phyloP scores from a whole-genome alignment of 257 asterid species.

The Solanum ossicruentum region DNA sequence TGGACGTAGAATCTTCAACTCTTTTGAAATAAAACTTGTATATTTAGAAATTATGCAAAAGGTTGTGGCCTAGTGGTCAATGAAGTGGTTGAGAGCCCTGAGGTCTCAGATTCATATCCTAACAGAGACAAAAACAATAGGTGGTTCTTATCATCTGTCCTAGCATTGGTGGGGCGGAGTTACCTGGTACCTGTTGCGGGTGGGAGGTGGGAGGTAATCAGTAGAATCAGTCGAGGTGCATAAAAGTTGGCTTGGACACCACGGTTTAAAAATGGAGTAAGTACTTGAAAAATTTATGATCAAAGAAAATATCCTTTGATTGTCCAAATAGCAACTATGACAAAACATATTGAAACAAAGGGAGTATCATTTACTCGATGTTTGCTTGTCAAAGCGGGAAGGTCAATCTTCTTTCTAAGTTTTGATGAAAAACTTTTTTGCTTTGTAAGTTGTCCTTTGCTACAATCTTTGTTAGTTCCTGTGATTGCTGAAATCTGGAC shows the following conservation, averaged over 20 bases:
- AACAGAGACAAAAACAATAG: too few species aligned
- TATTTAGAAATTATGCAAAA: not conserved
- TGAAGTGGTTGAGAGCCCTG: too few species aligned
- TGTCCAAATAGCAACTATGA: not conserved
- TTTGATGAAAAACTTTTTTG: too few species aligned
- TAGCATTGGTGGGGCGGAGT: too few species aligned
- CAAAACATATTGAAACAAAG: not conserved
- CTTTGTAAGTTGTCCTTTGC: not conserved
- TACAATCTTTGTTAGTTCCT: not conserved
- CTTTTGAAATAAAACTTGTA: not conserved
- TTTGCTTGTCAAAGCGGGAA: not conserved
- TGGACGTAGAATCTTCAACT: not conserved
- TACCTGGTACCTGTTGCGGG: too few species aligned
- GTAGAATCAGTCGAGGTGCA: too few species aligned
- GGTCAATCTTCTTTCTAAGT: not conserved
- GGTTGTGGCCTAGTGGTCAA: too few species aligned
- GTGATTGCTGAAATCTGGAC: not conserved
- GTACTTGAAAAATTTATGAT: not conserved
- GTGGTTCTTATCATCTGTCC: too few species aligned
- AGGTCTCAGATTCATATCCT: too few species aligned
- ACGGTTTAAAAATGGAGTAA: too few species aligned
- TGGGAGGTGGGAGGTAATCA: too few species aligned
- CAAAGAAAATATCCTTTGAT: not conserved
- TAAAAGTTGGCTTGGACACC: too few species aligned
- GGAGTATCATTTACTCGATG: not conserved